Conservation (phyloP, 345 rosid species). For the Eucalyptus viminalis region DNA sequence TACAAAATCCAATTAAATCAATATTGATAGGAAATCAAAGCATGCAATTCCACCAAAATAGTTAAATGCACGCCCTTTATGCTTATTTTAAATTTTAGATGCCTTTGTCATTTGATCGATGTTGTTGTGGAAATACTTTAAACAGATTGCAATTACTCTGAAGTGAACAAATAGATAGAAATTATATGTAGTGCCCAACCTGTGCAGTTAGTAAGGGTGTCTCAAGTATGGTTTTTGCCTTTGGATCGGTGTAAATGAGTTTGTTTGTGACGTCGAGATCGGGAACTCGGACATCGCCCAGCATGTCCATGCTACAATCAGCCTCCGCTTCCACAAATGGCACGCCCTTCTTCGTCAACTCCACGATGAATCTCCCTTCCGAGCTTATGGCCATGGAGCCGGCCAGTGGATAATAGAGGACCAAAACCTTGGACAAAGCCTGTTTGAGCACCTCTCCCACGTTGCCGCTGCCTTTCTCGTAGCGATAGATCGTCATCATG, state of each 20-base stretch:
- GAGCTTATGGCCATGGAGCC: neutral
- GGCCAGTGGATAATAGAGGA: neutral
- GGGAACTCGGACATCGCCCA: slow-evolving; percentile 10
- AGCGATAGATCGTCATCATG: neutral
- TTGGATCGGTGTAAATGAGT: neutral
- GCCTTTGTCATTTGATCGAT: neutral
- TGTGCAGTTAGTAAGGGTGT: neutral
- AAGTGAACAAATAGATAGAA: neutral
- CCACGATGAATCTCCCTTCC: neutral
- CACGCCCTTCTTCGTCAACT: neutral
- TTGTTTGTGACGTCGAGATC: neutral
- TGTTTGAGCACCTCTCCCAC: neutral
- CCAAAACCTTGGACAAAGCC: neutral
- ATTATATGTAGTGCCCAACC: neutral
- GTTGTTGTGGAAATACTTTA: neutral
- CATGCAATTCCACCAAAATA: neutral
- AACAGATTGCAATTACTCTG: neutral
- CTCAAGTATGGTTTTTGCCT: neutral
- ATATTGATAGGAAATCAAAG: neutral
- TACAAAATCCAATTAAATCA: neutral
- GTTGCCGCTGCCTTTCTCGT: neutral
- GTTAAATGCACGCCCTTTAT: neutral
- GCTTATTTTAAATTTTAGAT: neutral
- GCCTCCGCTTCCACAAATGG: slow-evolving; percentile 12
- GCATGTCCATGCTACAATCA: neutral